These are phyloP conservation scores for Erysimum cheiri DNA, from an alignment of 441 rosid species.

Conservation along the genomic window DNA sequence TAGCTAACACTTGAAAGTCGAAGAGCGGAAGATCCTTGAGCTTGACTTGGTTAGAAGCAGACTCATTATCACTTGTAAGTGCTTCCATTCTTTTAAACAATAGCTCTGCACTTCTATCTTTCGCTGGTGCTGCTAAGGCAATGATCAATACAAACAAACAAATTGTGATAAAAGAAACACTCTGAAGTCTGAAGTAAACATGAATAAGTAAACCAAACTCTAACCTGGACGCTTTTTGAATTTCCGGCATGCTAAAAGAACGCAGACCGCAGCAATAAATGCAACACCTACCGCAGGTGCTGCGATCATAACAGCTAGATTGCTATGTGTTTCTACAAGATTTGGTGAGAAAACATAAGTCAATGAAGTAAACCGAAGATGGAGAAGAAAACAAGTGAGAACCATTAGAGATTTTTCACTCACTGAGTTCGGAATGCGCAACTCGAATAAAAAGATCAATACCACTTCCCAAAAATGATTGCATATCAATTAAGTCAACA, in stretches of 20 bases:
- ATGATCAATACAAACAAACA: not conserved
- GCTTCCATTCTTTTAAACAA: conserved; percentile 45
- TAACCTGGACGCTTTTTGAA: conserved; percentile 38
- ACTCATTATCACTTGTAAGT: conserved; percentile 40
- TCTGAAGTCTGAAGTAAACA: not conserved
- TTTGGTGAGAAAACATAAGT: not conserved
- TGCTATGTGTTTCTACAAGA: conserved; percentile 30
- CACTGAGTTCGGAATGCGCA: conserved; percentile 55
- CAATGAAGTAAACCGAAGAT: not conserved
- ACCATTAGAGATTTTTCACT: conserved; percentile 10
- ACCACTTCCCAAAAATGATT: conserved; percentile 46
- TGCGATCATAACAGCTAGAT: conserved; percentile 26
- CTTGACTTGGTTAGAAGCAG: conserved; percentile 48
- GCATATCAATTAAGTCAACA: conserved; percentile 48
- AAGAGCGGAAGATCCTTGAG: conserved; percentile 51
- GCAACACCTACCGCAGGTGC: conserved; percentile 31
- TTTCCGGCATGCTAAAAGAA: conserved; percentile 36
- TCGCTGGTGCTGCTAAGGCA: conserved; percentile 19
- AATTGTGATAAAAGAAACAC: not conserved
- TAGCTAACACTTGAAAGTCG: conserved; percentile 44
- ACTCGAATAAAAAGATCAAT: conserved; percentile 49
- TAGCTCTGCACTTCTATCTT: conserved; percentile 36
- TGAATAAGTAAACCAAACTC: conserved; percentile 8
- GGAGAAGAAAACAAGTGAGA: not conserved
- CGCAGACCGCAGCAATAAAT: conserved; percentile 12